Evolutionary conservation across 139 green algal species (phyloP), one percentile per base, ranked within the genome.

Genomic region (Yamagishiella unicocca): DNA sequence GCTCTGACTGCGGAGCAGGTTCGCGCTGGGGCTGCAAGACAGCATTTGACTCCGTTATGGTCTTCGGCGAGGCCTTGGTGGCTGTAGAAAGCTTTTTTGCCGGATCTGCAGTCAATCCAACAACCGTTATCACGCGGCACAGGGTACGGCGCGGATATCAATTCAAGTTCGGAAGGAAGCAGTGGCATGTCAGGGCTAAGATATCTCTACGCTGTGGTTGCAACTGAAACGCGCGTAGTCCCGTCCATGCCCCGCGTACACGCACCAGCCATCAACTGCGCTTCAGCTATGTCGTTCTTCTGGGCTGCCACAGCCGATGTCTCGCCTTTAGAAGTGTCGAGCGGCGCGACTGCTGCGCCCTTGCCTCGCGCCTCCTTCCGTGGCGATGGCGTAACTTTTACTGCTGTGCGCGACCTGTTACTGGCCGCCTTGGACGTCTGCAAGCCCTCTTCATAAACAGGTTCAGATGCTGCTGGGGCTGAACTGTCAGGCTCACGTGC

Each of bases 301-400:
- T 45, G 66, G 21, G 7, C 33, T 29, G 66, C 29, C 9, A 27
- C 66, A 27, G 31, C 19, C 25, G 33, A 46, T 22, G 66, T 29
- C 66, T 35, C 66, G 66, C 31, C 31, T 46, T 74, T 74, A 33
- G 66, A 35, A 46, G 66, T 45, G 29, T 45, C 66, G 33, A 25
- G 21, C 66, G 25, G 66, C 25, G 31, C 40, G n/a, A n/a, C n/a
- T 8, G 24, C 7, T 19, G 38, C 70, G 42, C 43, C 72, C 45
- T 80, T 80, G 72, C 72, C 72, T 27, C 72, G 43, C 10, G 72
- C n/a, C 42, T 78, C 70, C 70, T 78, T 78, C 70, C 70, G 38
- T 1, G 70, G 70, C 2, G 70, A 78, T 21, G 70, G 19, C 14
- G 70, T 40, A 31, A 19, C 70, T 40, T 78, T 78, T 17, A 35